These are phyloP conservation scores for Blastosporella zonata DNA, from an alignment of 1,284 basidiomycete species.

Conservation along the genomic window DNA sequence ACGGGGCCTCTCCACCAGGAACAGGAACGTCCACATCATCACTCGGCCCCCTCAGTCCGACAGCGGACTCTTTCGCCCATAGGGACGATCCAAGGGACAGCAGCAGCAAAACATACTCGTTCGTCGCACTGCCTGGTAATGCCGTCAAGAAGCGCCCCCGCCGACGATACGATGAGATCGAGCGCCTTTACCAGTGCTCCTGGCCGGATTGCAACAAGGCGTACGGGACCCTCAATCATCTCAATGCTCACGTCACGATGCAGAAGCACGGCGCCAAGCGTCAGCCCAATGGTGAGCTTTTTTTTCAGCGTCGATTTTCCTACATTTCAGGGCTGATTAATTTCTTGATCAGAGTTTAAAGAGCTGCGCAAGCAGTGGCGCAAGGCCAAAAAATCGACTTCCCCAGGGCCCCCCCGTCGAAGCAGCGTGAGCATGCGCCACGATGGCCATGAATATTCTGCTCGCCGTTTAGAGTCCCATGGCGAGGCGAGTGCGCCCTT, in stretches of 20 bases:
- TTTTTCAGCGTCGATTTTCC: background rate
- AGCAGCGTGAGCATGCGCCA: slow-evolving; percentile 25
- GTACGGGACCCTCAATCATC: slow-evolving; percentile 87
- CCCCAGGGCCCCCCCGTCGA: slow-evolving; percentile 28
- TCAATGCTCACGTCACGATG: slow-evolving; percentile 92
- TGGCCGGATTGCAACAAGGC: slow-evolving; percentile 84
- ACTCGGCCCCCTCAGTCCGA: slow-evolving; percentile 33
- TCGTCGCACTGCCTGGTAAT: slow-evolving; percentile 76
- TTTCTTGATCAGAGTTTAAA: slow-evolving; percentile 78
- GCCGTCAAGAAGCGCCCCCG: slow-evolving; percentile 80
- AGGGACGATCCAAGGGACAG: slow-evolving; percentile 22
- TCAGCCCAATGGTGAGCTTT: slow-evolving; percentile 77
- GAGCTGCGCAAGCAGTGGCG: slow-evolving; percentile 96
- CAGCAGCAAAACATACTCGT: slow-evolving; percentile 72
- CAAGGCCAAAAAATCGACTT: slow-evolving; percentile 81
- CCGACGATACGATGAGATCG: slow-evolving; percentile 86
- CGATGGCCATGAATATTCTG: slow-evolving; percentile 29
- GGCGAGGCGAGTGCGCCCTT: slow-evolving; percentile 11
- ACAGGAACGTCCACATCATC: slow-evolving; percentile 55
- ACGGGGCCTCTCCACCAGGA: slow-evolving; percentile 55
- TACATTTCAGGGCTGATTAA: slow-evolving; percentile 6
- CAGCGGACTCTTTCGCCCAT: slow-evolving; percentile 16
- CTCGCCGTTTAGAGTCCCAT: slow-evolving; percentile 14
- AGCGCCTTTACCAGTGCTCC: slow-evolving; percentile 83
- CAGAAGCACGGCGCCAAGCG: slow-evolving; percentile 87